phyloP scores from a whole-genome alignment of 768 basidiomycete species.

The Suillus cothurnatus region DNA sequence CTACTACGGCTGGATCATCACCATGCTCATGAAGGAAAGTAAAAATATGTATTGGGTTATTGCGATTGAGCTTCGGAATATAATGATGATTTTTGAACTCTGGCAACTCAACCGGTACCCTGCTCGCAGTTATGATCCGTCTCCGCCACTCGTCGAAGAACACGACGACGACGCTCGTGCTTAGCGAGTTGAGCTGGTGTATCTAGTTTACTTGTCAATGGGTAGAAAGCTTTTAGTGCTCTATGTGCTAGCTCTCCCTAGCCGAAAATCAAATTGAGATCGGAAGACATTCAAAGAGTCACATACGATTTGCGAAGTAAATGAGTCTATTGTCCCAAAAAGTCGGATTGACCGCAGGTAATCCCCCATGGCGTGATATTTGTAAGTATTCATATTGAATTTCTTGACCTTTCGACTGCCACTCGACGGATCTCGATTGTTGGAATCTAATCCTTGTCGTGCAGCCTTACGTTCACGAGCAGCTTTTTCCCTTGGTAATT shows the following conservation, averaged over 20 bases:
- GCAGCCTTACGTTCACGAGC: conserved; percentile 21
- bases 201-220: not conserved
- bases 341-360: no score
- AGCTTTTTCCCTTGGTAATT: conserved; percentile 40
- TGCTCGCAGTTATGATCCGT: not conserved
- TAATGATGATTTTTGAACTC: not conserved
- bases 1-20: not conserved
- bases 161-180: not conserved
- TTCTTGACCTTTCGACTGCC: no score
- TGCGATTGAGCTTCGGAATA: not conserved
- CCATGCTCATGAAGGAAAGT: not conserved
- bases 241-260: not conserved
- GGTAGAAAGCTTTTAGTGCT: not conserved
- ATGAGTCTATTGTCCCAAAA: conserved; percentile 24
- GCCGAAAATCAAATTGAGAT: not conserved
- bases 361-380: no score
- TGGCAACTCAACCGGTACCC: not conserved
- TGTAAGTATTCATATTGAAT: no score
- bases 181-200: not conserved
- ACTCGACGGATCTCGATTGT: conserved; percentile 3
- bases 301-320: conserved; percentile 24
- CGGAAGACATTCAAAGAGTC: not conserved
- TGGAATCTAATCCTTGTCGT: no score
- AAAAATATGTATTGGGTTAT: not conserved
- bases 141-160: not conserved